Evolutionary conservation across 1,284 basidiomycete genomes (phyloP).

Genomic region (Pyrrhoderma noxium): DNA sequence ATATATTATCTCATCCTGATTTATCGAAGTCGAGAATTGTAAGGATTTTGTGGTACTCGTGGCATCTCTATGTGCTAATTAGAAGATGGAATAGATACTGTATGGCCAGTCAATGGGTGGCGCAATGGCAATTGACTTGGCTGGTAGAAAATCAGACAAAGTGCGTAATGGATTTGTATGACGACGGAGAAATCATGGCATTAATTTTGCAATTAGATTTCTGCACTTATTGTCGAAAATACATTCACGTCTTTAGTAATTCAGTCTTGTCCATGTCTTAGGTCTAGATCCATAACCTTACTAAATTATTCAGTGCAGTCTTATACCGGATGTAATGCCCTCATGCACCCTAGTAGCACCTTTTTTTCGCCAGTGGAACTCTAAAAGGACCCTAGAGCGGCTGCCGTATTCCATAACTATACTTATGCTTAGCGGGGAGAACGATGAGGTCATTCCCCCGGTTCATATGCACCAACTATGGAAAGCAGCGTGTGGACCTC

Average conservation of each 20-base stretch:
- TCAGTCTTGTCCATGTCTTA: neutral
- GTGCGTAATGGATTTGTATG: slow-evolving; percentile 5
- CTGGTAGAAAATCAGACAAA: slow-evolving; percentile 36
- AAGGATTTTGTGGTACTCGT: neutral
- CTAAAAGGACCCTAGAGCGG: slow-evolving; percentile 28
- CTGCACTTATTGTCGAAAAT: slow-evolving; percentile 45
- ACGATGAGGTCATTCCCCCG: slow-evolving; percentile 47
- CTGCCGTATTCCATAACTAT: slow-evolving; percentile 6
- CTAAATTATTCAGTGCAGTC: slow-evolving; percentile 21
- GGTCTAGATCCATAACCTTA: neutral
- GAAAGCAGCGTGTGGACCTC: slow-evolving; percentile 20
- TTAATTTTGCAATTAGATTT: slow-evolving; percentile 18
- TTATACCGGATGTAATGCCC: slow-evolving; percentile 44
- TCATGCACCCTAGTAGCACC: slow-evolving; percentile 36
- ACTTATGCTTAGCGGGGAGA: slow-evolving; percentile 16
- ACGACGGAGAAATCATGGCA: neutral
- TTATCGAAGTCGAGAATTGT: slow-evolving; percentile 38
- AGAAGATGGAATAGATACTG: slow-evolving; percentile 20
- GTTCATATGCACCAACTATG: slow-evolving; percentile 45
- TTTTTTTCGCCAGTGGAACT: slow-evolving; percentile 38
- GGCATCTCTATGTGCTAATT: neutral
- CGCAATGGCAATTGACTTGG: slow-evolving; percentile 48
- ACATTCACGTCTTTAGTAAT: slow-evolving; percentile 38
- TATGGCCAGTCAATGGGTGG: slow-evolving; percentile 59
- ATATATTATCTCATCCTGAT: slow-evolving; percentile 38